Conservation (phyloP, 1,284 basidiomycete species). For the Apiotrichum montevideense region DNA sequence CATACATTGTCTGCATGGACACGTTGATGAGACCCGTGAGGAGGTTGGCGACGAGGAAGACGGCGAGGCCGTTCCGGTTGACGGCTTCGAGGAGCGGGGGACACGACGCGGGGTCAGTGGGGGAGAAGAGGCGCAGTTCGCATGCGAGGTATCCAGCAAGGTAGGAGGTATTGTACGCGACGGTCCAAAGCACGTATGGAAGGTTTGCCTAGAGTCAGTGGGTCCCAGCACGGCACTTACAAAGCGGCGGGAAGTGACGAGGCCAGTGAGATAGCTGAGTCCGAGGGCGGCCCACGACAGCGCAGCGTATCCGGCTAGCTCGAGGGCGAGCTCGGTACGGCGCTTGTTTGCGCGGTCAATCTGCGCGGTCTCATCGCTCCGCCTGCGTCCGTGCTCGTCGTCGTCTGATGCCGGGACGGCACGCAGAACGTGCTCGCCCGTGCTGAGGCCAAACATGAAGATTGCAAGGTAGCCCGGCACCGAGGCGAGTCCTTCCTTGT, state of each 20-base stretch:
- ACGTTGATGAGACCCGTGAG: constrained; percentile 81
- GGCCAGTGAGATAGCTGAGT: constrained; percentile 34
- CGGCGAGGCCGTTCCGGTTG: constrained; percentile 68
- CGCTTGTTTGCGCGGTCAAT: constrained; percentile 51
- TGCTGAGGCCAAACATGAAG: constrained; percentile 75
- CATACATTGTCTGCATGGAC: constrained; percentile 75
- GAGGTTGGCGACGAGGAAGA: constrained; percentile 85
- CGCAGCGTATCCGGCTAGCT: constrained; percentile 67
- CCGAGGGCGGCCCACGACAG: constrained; percentile 69
- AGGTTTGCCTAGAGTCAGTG: constrained; percentile 64
- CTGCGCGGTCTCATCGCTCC: not conserved
- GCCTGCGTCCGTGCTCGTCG: not conserved
- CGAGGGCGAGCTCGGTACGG: constrained; percentile 60
- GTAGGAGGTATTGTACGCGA: constrained; percentile 83
- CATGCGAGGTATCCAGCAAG: constrained; percentile 73
- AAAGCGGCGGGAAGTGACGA: constrained; percentile 64
- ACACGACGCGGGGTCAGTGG: constrained; percentile 25
- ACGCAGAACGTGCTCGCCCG: constrained; percentile 74
- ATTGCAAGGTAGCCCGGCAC: constrained; percentile 83
- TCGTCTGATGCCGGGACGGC: constrained; percentile 18
- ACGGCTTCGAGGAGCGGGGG: constrained; percentile 69
- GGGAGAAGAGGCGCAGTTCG: constrained; percentile 55
- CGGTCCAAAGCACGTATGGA: constrained; percentile 82
- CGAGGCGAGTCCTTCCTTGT: constrained; percentile 87
- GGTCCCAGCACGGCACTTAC: constrained; percentile 49